Conservation (phyloP, 192 early-diverging fungal genomes). For the Anaeromyces robustus region DNA sequence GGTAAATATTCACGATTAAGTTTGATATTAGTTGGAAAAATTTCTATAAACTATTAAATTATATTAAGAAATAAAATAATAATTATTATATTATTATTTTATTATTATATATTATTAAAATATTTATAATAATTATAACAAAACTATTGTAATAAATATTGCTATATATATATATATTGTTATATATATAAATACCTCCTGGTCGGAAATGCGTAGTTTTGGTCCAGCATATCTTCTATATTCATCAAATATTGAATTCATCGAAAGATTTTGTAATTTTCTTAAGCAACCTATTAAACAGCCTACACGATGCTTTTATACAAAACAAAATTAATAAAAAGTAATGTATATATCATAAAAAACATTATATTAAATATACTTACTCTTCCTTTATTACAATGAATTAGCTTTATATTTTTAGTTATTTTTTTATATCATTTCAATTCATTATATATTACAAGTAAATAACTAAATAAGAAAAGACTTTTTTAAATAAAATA, state of each 20-base stretch:
- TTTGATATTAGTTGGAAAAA: not conserved
- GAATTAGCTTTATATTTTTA: too few species aligned
- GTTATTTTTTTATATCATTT: too few species aligned
- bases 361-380: not conserved
- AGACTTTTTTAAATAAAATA: not conserved
- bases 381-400: slow-evolving; percentile 96
- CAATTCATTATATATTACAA: too few species aligned
- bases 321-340: not conserved
- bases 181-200: slow-evolving; percentile 3
- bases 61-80: too few species aligned
- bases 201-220: slow-evolving; percentile 67
- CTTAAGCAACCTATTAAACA: slow-evolving; percentile 88
- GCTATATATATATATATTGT: too few species aligned
- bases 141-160: too few species aligned
- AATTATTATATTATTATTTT: too few species aligned
- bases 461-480: too few species aligned
- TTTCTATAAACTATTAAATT: not conserved
- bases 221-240: slow-evolving; percentile 81
- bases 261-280: slow-evolving; percentile 85
- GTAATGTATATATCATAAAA: too few species aligned
- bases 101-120: too few species aligned
- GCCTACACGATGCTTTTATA: slow-evolving; percentile 70
- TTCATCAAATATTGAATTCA: slow-evolving; percentile 93
- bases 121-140: too few species aligned
- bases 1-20: not conserved